These are phyloP conservation scores for Phenoliferia sp. DNA, from an alignment of 1,284 basidiomycete genomes.

Conservation along the genomic window DNA sequence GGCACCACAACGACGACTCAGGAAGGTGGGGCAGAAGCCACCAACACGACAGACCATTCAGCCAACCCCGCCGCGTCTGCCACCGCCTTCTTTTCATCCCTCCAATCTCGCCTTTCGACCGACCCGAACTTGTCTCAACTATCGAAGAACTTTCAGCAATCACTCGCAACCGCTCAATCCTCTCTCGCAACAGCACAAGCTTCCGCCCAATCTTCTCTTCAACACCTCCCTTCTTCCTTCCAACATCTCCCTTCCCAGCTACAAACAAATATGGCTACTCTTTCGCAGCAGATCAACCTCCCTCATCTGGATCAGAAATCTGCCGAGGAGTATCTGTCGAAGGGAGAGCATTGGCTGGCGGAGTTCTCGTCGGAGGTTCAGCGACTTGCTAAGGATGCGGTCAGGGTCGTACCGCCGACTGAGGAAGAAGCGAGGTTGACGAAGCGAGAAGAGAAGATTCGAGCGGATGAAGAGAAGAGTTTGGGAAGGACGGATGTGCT, in stretches of 20 bases:
- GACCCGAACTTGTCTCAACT: slow-evolving; percentile 22
- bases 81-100: slow-evolving; percentile 31
- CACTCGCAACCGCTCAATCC: slow-evolving; percentile 6
- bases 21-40: neutral
- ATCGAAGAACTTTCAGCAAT: slow-evolving; percentile 15
- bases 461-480: slow-evolving; percentile 52
- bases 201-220: slow-evolving; percentile 16
- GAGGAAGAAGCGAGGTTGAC: slow-evolving; percentile 25
- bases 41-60: neutral
- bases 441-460: slow-evolving; percentile 11
- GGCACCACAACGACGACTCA: neutral
- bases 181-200: neutral
- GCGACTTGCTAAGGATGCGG: slow-evolving; percentile 58
- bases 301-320: slow-evolving; percentile 15
- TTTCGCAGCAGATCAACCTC: slow-evolving; percentile 31
- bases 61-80: slow-evolving; percentile 24
- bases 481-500: slow-evolving; percentile 70
- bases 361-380: slow-evolving; percentile 30
- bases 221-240: slow-evolving; percentile 9
- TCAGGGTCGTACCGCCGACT: slow-evolving; percentile 77
- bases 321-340: slow-evolving; percentile 32
- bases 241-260: slow-evolving; percentile 4
- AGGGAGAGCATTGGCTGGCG: slow-evolving; percentile 32
- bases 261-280: slow-evolving; percentile 19
- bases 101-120: slow-evolving; percentile 17